Evolutionary conservation across 345 rosid genomes (phyloP).

Genomic region (Dovyalis caffra): DNA sequence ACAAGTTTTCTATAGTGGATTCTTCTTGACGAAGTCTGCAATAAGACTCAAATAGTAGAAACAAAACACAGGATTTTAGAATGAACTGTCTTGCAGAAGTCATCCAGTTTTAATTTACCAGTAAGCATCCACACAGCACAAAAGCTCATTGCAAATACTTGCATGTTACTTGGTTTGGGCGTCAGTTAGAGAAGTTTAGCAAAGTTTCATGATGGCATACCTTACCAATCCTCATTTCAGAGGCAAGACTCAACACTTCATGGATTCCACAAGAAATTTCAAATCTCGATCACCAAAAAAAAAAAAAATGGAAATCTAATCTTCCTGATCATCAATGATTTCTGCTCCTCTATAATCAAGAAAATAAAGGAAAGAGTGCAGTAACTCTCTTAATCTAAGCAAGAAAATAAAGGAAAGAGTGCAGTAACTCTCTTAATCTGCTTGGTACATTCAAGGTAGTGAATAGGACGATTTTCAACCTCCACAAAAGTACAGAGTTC

Average conservation of each 20-base stretch:
- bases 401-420: too few relatives aligned
- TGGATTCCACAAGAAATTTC: neutral
- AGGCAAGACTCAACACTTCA: neutral
- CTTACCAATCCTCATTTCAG: neutral
- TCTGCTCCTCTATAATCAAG: too few relatives aligned
- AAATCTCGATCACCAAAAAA: too few relatives aligned
- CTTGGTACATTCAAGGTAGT: too few relatives aligned
- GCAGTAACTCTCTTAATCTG: too few relatives aligned
- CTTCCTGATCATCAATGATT: too few relatives aligned
- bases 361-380: too few relatives aligned
- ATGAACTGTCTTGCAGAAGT: neutral
- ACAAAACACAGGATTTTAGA: neutral
- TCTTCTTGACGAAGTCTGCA: slow-evolving; percentile 76
- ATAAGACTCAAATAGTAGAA: neutral
- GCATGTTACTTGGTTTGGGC: neutral
- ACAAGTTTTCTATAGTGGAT: slow-evolving; percentile 85
- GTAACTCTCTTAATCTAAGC: too few relatives aligned
- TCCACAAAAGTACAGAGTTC: too few relatives aligned
- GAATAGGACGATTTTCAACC: too few relatives aligned
- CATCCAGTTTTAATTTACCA: neutral
- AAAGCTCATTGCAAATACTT: neutral
- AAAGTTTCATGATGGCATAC: neutral
- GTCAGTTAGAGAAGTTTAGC: neutral
- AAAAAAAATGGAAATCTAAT: neutral
- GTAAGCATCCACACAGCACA: neutral